Conservation (phyloP, 2,329 filamentous ascomycete genomes). For the Penicillium sp. region DNA sequence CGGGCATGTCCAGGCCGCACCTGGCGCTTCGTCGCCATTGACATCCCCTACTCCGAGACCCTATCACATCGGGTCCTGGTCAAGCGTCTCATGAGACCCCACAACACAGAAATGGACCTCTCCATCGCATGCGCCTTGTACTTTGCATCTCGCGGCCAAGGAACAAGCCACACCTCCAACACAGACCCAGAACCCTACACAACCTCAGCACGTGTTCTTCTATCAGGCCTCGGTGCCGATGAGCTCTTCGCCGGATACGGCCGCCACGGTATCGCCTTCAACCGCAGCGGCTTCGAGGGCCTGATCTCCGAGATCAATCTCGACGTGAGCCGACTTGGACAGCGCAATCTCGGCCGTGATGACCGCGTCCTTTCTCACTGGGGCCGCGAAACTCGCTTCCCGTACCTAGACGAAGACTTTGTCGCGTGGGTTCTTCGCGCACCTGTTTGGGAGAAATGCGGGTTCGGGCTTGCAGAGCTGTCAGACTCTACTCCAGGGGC, state of each 20-base stretch:
- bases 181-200: conserved; percentile 46
- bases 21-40: conserved; percentile 78
- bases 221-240: conserved; percentile 91
- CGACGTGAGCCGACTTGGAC: conserved; percentile 78
- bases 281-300: conserved; percentile 62
- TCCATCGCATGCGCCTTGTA: conserved; percentile 93
- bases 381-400: conserved; percentile 83
- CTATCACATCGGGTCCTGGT: conserved; percentile 64
- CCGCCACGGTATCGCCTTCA: conserved; percentile 73
- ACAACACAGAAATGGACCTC: conserved; percentile 98
- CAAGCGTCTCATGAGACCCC: conserved; percentile 76
- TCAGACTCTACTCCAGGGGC: conserved; percentile 24
- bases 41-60: conserved; percentile 76
- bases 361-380: conserved; percentile 87
- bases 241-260: conserved; percentile 94
- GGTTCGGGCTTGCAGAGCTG: conserved; percentile 58
- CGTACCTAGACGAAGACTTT: conserved; percentile 81
- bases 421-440: conserved; percentile 72
- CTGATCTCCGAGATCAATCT: conserved; percentile 78
- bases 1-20: conserved; percentile 62
- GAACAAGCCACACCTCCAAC: conserved; percentile 39
- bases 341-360: conserved; percentile 91
- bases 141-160: conserved; percentile 77
- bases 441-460: conserved; percentile 81
- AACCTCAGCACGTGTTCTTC: conserved; percentile 72